Base-by-base conservation (phyloP, 2,329 filamentous ascomycete species). In the Pseudogymnoascus sp. region DNA sequence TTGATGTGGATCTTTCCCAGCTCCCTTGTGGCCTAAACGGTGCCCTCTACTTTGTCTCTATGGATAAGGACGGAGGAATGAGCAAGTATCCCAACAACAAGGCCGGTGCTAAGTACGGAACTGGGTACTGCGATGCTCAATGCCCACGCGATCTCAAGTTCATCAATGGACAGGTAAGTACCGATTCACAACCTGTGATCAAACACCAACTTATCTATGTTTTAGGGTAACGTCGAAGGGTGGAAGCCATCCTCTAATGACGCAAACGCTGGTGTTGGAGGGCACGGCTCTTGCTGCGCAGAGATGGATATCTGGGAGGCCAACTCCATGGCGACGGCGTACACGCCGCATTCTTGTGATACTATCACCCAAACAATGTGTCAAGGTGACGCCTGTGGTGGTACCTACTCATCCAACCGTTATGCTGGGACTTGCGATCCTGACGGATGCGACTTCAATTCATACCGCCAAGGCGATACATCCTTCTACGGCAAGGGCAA, bases 241-340 rank as follows among this genome's bases (percentile, higher is more conserved):
- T 83, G 81, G 81, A 66, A 63, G 5, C 70, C 80, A 7, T 79
- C 80, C 0, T 63, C 66, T 12, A 81, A 76, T 64, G 80, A 83
- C 69, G 67, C 71, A 63, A 84, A 84, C 70, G 77, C 80, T 37
- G 84, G 83, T 62, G 70, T 74, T 23, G 82, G 82, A 38, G 73
- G 74, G 43, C 75, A 80, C 59, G 86, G 86, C 65, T 78, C 85
- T 41, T 88, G 86, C 80, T 89, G 86, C 73, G 76, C 81, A 41
- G 87, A 89, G 74, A 86, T 89, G 81, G 86, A 89, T 68, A 80
- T 86, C 71, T 87, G 84, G 83, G 84, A 87, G 72, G 83, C 83
- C 61, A 87, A 87, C 76, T 80, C 76, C 61, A 78, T 84, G 67
- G 80, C 83, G 8, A 78, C 77, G 18, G 84, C 84, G 31, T 76